Evolutionary conservation across 2,329 filamentous ascomycete species (phyloP).

Genomic region (Pseudogymnoascus sp.): DNA sequence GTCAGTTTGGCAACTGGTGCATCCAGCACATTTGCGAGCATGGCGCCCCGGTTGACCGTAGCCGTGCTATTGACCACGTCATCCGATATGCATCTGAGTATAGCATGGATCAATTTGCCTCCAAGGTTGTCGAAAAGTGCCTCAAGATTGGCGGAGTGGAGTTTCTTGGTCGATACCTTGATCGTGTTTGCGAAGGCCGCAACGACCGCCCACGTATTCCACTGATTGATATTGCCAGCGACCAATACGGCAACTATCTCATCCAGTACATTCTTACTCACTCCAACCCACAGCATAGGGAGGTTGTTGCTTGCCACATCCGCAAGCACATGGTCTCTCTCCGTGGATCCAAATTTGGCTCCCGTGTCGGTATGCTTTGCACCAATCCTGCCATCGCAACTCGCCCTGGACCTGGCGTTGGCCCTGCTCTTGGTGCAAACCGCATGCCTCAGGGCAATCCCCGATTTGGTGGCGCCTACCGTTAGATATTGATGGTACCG

Average conservation of each 20-base stretch:
- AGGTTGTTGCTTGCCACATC: conserved; percentile 88
- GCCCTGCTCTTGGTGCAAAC: conserved; percentile 49
- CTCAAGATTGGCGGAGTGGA: conserved; percentile 90
- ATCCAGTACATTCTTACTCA: conserved; percentile 96
- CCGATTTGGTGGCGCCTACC: conserved; percentile 52
- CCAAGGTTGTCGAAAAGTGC: conserved; percentile 98
- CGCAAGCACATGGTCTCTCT: conserved; percentile 99
- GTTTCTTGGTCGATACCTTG: conserved; percentile 86
- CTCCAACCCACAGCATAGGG: conserved; percentile 77
- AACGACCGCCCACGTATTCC: conserved; percentile 89
- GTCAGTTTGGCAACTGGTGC: conserved; percentile 99
- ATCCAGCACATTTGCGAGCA: conserved; percentile 99
- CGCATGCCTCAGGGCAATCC: conserved; percentile 48
- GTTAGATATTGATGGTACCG: conserved; percentile 33
- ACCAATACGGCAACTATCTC: conserved; percentile 98
- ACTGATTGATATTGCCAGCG: conserved; percentile 94
- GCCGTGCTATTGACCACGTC: conserved; percentile 89
- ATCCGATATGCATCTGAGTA: conserved; percentile 90
- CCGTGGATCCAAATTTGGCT: conserved; percentile 95
- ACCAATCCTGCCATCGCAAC: conserved; percentile 88
- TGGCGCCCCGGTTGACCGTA: conserved; percentile 81
- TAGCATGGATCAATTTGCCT: conserved; percentile 98
- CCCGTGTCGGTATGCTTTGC: conserved; percentile 96
- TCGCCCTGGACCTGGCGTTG: conserved; percentile 76
- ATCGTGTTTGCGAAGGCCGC: conserved; percentile 87